phyloP scores from a whole-genome alignment of 1,139 yeast species.

The Diutina mesorugosa region DNA sequence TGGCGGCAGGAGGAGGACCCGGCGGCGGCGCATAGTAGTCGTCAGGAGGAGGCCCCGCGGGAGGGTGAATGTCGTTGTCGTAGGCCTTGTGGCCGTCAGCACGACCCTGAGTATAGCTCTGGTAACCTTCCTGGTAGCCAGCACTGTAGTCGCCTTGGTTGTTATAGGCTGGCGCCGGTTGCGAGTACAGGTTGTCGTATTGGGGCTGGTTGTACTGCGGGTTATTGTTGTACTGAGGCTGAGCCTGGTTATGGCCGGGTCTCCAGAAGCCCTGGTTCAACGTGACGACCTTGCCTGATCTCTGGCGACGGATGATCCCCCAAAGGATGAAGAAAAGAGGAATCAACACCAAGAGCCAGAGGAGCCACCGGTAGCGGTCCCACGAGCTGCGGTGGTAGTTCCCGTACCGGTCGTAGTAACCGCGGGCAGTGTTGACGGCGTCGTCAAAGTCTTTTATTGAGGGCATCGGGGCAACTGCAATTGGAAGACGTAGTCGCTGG shows the following conservation, averaged over 20 bases:
- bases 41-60: background rate
- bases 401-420: background rate
- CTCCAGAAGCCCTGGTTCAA: conserved; percentile 1
- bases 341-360: background rate
- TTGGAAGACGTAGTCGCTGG: background rate
- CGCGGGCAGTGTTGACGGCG: background rate
- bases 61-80: background rate
- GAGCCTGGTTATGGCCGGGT: background rate
- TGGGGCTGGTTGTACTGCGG: background rate
- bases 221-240: background rate
- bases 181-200: background rate
- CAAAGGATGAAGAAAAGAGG: background rate
- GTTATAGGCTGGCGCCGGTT: background rate
- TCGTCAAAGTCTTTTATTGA: background rate
- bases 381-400: background rate
- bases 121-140: background rate
- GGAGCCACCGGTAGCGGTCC: background rate
- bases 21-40: background rate
- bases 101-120: background rate
- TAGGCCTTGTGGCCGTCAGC: background rate
- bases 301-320: background rate
- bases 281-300: background rate
- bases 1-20: conserved; percentile 1
- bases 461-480: background rate
- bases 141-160: background rate